Conservation (phyloP, 345 rosid genomes). For the Eucalyptus sideroxylon region DNA sequence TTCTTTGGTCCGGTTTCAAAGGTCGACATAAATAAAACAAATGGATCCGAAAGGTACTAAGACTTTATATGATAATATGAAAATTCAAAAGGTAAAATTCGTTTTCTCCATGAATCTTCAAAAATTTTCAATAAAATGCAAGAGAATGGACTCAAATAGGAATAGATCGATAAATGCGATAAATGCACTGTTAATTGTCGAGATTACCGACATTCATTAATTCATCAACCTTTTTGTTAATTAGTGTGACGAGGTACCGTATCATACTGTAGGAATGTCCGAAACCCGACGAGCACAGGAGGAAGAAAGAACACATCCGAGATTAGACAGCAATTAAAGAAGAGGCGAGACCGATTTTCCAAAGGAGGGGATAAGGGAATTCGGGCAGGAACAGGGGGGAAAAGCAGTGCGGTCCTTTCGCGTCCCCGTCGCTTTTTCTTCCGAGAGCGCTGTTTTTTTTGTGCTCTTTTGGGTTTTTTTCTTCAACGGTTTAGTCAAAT, state of each 20-base stretch:
- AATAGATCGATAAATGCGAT: background rate
- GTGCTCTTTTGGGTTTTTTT: background rate
- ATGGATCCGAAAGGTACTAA: background rate
- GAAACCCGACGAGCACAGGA: background rate
- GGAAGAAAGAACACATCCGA: background rate
- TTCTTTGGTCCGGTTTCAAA: background rate
- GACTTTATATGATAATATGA: no score
- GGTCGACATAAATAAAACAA: background rate
- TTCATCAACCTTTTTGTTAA: background rate
- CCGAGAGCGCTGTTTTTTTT: background rate
- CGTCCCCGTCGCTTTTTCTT: background rate
- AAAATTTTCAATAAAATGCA: no score
- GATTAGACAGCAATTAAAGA: background rate
- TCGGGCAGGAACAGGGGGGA: background rate
- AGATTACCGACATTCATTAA: background rate
- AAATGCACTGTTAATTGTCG: no score
- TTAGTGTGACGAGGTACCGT: background rate
- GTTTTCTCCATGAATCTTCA: background rate
- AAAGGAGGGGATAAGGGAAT: background rate
- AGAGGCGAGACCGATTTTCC: background rate
- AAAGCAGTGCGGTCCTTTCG: background rate
- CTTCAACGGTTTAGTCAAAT: background rate
- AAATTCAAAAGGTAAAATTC: background rate
- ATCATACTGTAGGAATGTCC: background rate
- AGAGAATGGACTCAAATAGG: background rate